Evolutionary conservation across 441 rosid species (phyloP), one percentile per base, ranked within the genome.

Genomic region (Bruguiera hainesii): DNA sequence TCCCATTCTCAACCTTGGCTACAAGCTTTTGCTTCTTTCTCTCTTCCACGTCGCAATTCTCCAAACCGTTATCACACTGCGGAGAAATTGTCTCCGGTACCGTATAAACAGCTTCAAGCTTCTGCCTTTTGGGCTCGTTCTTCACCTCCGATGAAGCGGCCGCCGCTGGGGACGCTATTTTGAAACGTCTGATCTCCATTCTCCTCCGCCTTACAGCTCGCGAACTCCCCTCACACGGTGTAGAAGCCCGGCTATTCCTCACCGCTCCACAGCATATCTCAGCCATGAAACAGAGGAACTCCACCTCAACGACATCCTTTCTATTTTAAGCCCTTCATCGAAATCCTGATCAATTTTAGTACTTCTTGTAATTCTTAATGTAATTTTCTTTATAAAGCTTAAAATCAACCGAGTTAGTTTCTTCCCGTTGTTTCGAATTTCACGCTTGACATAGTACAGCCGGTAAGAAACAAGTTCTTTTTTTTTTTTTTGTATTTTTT

Each of bases 111-210:
- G 59, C 76, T 11, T 82, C 75, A 0, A 76, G 64, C 61, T 78
- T 87, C 68, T 68, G 77, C 37, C 89, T 82, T 39, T 80, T 85
- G 9, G 64, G 39, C 46, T 77, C 29, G 72, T 62, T 56, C 31
- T 70, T 63, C 19, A 42, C 16, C 9, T 69, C 67, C 3, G 66
- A 25, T 1, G 68, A 61, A 16, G 28, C 8, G 1, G 37, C 9
- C 31, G 65, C 30, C 67, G 71, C 64, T 1, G 11, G 20, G 68
- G 59, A 70, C 57, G 68, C 82, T 52, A 83, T 75, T 71, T 78
- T 86, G 59, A 74, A 72, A 78, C 94, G 70, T 56, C 92, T 76
- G 71, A 87, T 80, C 81, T 91, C 92, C 92, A 86, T 91, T 73
- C 96, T 82, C 67, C 96, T 61, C 59, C 86, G 76, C 64, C 96